Percentiles rank a stretch among this genome's conserved stretches.
These are phyloP conservation scores for Alternaria sp. DNA, from an alignment of 2,329 filamentous ascomycete species.

Conservation along the genomic window DNA sequence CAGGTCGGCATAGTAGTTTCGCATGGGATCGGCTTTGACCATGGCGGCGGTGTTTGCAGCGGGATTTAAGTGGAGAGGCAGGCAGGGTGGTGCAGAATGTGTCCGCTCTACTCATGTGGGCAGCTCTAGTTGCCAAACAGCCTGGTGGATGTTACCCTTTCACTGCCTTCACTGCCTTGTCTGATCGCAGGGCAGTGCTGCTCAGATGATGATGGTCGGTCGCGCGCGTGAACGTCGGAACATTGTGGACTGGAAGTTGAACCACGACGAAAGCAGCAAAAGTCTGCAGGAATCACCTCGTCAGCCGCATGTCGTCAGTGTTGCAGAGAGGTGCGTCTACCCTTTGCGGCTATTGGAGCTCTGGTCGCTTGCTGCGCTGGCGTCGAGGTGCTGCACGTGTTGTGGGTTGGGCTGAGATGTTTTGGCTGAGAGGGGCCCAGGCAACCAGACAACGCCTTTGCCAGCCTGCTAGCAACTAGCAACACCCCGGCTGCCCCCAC, in stretches of 20 bases:
- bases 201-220: constrained; percentile 46
- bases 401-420: constrained; percentile 31
- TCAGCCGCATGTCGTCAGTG: constrained; percentile 35
- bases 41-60: constrained; percentile 54
- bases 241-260: constrained; percentile 32
- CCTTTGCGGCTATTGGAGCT: constrained; percentile 28
- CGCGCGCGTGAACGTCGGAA: constrained; percentile 38
- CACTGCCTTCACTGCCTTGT: constrained; percentile 34
- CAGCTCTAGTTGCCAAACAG: constrained; percentile 26
- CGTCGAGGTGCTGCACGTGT: constrained; percentile 29
- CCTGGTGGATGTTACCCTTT: constrained; percentile 17
- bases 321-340: constrained; percentile 21
- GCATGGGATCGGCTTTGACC: constrained; percentile 72
- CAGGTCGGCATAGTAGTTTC: constrained; percentile 87
- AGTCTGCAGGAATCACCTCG: constrained; percentile 27
- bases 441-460: constrained; percentile 28
- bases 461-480: constrained; percentile 23
- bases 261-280: constrained; percentile 14
- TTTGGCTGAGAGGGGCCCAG: constrained; percentile 26
- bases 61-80: not conserved
- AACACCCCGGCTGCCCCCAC: constrained; percentile 14
- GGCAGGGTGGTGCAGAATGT: constrained; percentile 4
- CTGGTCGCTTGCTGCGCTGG: constrained; percentile 27
- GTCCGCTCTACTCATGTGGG: constrained; percentile 19
- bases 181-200: constrained; percentile 41